Evolutionary conservation across 495 filamentous ascomycete species (phyloP).

Genomic region (Hyaloscypha hepaticicola): DNA sequence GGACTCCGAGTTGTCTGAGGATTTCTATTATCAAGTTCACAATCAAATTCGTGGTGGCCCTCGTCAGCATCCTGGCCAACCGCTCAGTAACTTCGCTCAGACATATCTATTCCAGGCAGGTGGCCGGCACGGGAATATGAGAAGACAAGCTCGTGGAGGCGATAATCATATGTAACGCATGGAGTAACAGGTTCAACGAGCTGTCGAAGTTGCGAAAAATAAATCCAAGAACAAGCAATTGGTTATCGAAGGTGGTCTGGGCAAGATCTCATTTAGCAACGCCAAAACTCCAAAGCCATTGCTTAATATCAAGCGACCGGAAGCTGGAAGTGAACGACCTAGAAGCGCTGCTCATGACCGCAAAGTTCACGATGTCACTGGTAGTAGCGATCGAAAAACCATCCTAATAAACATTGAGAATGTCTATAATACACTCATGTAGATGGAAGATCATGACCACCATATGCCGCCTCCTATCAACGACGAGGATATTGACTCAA

Average conservation of each 20-base stretch:
- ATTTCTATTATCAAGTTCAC: slow-evolving; percentile 99
- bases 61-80: slow-evolving; percentile 86
- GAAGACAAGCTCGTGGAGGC: slow-evolving; percentile 71
- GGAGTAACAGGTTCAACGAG: slow-evolving; percentile 97
- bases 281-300: slow-evolving; percentile 93
- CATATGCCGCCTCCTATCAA: slow-evolving; percentile 65
- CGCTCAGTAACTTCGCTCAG: slow-evolving; percentile 94
- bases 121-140: slow-evolving; percentile 66
- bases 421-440: slow-evolving; percentile 84
- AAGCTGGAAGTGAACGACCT: slow-evolving; percentile 53
- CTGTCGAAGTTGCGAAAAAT: slow-evolving; percentile 93
- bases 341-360: slow-evolving; percentile 41
- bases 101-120: slow-evolving; percentile 95
- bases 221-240: slow-evolving; percentile 98
- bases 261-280: slow-evolving; percentile 99
- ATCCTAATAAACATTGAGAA: slow-evolving; percentile 81
- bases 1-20: slow-evolving; percentile 78
- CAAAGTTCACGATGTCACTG: slow-evolving; percentile 41
- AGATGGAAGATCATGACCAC: slow-evolving; percentile 92
- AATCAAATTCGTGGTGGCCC: slow-evolving; percentile 87
- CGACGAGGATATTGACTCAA: slow-evolving; percentile 60
- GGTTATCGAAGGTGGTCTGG: slow-evolving; percentile 94
- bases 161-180: slow-evolving; percentile 98
- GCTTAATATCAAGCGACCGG: slow-evolving; percentile 91
- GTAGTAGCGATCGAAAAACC: slow-evolving; percentile 75